Evolutionary conservation across 495 filamentous ascomycete genomes (phyloP).

Genomic region (Aspergillus saccharolyticus): DNA sequence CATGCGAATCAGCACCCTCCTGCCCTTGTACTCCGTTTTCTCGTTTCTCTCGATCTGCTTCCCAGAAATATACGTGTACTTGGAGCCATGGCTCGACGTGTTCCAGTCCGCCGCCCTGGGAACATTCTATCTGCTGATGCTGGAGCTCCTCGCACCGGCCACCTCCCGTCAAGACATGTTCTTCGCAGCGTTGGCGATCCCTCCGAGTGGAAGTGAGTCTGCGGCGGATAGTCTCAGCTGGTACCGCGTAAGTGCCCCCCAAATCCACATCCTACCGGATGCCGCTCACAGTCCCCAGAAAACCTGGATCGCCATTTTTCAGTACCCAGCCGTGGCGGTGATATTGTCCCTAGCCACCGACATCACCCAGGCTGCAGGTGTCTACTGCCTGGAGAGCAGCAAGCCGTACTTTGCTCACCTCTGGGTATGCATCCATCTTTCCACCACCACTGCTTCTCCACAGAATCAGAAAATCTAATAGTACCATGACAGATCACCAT

Average conservation of each 20-base stretch:
- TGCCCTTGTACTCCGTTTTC: conserved; percentile 24
- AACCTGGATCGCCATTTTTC: conserved; percentile 25
- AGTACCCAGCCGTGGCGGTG: conserved; percentile 28
- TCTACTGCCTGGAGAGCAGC: conserved; percentile 27
- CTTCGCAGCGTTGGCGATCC: conserved; percentile 17
- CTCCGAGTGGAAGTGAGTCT: conserved; percentile 1
- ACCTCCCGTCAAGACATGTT: conserved; percentile 17
- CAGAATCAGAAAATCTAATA: background rate
- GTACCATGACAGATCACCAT: conserved; percentile 19
- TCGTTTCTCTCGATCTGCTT: conserved; percentile 26
- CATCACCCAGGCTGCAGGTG: conserved; percentile 25
- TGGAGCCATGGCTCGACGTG: conserved; percentile 25
- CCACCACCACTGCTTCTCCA: too few relatives aligned
- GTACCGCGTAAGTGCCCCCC: conserved; percentile 16
- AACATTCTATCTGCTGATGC: conserved; percentile 30
- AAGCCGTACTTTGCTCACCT: conserved; percentile 30
- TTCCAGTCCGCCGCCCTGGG: conserved; percentile 28
- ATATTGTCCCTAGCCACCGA: conserved; percentile 23
- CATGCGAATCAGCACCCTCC: conserved; percentile 23
- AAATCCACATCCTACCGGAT: background rate
- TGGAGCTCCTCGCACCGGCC: conserved; percentile 25
- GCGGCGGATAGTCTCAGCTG: conserved; percentile 13
- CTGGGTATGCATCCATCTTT: conserved; percentile 23
- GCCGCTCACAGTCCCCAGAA: conserved; percentile 7
- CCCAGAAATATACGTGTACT: conserved; percentile 25